Percentiles rank a stretch among this genome's conserved stretches.
phyloP scores from a whole-genome alignment of 176 grass and related monocot species.

The Canna indica region DNA sequence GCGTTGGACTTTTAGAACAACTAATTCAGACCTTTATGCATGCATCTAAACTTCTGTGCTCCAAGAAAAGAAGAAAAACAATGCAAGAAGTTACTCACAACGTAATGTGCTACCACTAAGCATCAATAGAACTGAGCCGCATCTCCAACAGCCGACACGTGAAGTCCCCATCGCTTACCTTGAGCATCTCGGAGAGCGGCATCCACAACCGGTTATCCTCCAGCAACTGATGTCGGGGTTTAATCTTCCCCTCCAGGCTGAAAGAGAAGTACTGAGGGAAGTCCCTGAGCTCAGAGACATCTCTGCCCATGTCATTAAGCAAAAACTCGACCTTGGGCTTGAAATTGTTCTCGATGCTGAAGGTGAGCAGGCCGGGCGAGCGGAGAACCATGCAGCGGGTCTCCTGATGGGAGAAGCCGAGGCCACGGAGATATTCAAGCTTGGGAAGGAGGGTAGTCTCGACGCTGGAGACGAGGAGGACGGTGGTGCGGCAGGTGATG shows the following conservation, averaged over 20 bases:
- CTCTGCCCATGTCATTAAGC: slow-evolving; percentile 17
- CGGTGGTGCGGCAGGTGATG: slow-evolving; percentile 22
- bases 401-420: slow-evolving; percentile 17
- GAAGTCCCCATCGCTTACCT: slow-evolving; percentile 23
- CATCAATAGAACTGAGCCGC: neutral
- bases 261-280: slow-evolving; percentile 30
- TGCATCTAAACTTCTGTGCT: neutral
- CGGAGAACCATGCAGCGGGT: slow-evolving; percentile 17
- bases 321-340: slow-evolving; percentile 23
- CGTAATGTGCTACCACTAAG: slow-evolving; percentile 1
- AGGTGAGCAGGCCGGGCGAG: slow-evolving; percentile 19
- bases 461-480: slow-evolving; percentile 28
- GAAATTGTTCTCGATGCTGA: slow-evolving; percentile 27
- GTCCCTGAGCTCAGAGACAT: slow-evolving; percentile 17
- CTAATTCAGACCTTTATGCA: neutral
- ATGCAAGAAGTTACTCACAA: neutral
- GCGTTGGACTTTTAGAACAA: neutral
- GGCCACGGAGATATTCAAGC: slow-evolving; percentile 19
- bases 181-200: slow-evolving; percentile 22
- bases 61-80: neutral
- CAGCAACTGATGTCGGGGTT: slow-evolving; percentile 18
- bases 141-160: slow-evolving; percentile 15
- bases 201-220: slow-evolving; percentile 6
- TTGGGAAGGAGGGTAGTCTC: slow-evolving; percentile 23
- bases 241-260: slow-evolving; percentile 22